A percentile compares a stretch with the other conserved stretches of the same genome.
phyloP scores from a whole-genome alignment of 176 grass and related monocot genomes.

The Secale cereale region DNA sequence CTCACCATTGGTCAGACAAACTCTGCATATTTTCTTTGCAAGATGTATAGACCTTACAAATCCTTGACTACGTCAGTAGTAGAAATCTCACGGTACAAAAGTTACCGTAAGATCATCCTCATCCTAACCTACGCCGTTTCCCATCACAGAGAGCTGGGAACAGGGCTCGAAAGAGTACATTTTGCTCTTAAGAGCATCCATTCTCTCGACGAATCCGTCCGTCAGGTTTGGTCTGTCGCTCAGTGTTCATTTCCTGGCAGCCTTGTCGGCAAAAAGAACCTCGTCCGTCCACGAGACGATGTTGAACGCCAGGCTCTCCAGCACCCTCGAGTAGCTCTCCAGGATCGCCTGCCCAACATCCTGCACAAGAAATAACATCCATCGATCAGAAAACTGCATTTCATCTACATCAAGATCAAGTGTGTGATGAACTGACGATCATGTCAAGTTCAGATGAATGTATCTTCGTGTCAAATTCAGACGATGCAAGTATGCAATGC shows the following conservation, averaged over 20 bases:
- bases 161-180: neutral
- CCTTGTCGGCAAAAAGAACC: slow-evolving; percentile 70
- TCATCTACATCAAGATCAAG: too few relatives aligned
- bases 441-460: neutral
- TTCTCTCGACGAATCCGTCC: neutral
- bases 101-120: neutral
- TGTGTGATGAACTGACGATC: too few relatives aligned
- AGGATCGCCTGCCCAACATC: slow-evolving; percentile 94
- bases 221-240: neutral
- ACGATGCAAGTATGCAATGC: too few relatives aligned
- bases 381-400: neutral
- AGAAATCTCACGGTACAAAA: slow-evolving; percentile 9
- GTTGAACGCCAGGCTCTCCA: slow-evolving; percentile 95
- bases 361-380: neutral
- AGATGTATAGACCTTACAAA: slow-evolving; percentile 21
- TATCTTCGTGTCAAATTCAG: neutral
- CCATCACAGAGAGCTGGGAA: slow-evolving; percentile 21
- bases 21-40: slow-evolving; percentile 14
- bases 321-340: slow-evolving; percentile 96
- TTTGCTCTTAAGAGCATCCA: neutral
- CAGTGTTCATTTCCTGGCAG: slow-evolving; percentile 37
- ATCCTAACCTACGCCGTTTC: slow-evolving; percentile 26
- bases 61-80: slow-evolving; percentile 32
- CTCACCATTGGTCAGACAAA: slow-evolving; percentile 19
- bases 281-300: slow-evolving; percentile 91